Conservation (phyloP, 768 basidiomycete species). For the Hygrocybe punicea region DNA sequence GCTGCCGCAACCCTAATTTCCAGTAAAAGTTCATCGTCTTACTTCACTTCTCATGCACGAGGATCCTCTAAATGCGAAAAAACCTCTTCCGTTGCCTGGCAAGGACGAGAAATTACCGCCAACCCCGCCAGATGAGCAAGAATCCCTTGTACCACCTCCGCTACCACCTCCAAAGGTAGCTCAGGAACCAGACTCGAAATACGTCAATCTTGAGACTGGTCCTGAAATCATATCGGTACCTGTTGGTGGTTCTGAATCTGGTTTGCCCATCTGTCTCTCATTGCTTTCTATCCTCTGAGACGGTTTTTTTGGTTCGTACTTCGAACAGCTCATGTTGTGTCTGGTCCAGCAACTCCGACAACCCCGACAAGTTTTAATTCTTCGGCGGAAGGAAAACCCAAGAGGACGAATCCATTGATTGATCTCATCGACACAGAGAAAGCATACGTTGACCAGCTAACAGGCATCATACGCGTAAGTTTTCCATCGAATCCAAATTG, state of each 20-base stretch:
- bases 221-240: background rate
- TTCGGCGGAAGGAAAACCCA: slow-evolving; percentile 46
- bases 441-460: slow-evolving; percentile 84
- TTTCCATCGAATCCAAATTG: slow-evolving; percentile 10
- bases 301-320: background rate
- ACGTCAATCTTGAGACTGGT: background rate
- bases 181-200: background rate
- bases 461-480: slow-evolving; percentile 85
- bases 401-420: slow-evolving; percentile 74
- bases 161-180: slow-evolving; percentile 4
- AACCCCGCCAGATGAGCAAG: background rate
- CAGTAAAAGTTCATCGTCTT: too few species aligned
- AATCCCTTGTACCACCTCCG: background rate
- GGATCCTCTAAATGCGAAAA: background rate
- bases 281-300: background rate
- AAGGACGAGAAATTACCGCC: background rate
- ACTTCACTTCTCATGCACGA: too few species aligned
- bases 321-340: slow-evolving; percentile 20
- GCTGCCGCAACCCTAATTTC: background rate
- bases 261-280: slow-evolving; percentile 13
- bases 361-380: slow-evolving; percentile 27
- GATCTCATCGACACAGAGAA: slow-evolving; percentile 96
- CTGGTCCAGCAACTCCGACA: slow-evolving; percentile 36
- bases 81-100: slow-evolving; percentile 1
- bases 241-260: slow-evolving; percentile 20